Percentiles rank a stretch among this genome's conserved stretches.
These are phyloP conservation scores for Backusella psychrophila DNA, from an alignment of 192 early-diverging fungal species.

Conservation along the genomic window DNA sequence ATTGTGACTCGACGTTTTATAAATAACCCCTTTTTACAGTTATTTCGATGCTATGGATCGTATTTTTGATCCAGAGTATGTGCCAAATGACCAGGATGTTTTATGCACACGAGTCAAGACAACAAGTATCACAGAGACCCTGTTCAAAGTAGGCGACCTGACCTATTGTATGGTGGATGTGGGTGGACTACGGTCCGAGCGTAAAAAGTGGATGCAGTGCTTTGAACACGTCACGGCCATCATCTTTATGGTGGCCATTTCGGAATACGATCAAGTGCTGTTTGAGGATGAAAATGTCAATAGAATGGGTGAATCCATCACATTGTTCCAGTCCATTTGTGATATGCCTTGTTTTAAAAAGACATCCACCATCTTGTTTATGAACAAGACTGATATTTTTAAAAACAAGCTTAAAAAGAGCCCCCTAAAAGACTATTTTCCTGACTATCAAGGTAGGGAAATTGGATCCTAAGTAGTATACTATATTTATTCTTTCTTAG, in stretches of 20 bases:
- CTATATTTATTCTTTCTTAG: background rate
- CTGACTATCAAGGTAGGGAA: constrained; percentile 69
- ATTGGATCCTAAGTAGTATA: background rate
- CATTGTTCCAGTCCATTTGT: constrained; percentile 96
- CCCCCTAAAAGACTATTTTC: constrained; percentile 89
- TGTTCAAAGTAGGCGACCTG: constrained; percentile 87
- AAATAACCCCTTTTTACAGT: constrained; percentile 32
- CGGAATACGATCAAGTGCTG: constrained; percentile 94
- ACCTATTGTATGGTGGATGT: constrained; percentile 97
- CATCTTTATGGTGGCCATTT: constrained; percentile 93
- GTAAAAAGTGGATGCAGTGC: constrained; percentile 99
- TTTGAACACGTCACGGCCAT: constrained; percentile 97
- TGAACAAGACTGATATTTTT: constrained; percentile 99
- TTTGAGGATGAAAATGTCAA: constrained; percentile 96
- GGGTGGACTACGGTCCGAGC: constrained; percentile 95
- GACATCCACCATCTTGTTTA: constrained; percentile 95
- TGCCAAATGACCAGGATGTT: constrained; percentile 94
- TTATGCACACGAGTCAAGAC: constrained; percentile 95
- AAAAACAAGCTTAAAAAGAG: constrained; percentile 82
- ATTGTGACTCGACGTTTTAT: background rate
- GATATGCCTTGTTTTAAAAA: constrained; percentile 95
- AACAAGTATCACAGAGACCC: constrained; percentile 94
- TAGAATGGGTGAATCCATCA: constrained; percentile 95
- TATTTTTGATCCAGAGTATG: constrained; percentile 74
- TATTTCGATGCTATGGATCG: constrained; percentile 95